A percentile compares a stretch with the other conserved stretches of the same genome.
These are phyloP conservation scores for Euphrasia arctica DNA, from an alignment of 305 asterid species.

Conservation along the genomic window DNA sequence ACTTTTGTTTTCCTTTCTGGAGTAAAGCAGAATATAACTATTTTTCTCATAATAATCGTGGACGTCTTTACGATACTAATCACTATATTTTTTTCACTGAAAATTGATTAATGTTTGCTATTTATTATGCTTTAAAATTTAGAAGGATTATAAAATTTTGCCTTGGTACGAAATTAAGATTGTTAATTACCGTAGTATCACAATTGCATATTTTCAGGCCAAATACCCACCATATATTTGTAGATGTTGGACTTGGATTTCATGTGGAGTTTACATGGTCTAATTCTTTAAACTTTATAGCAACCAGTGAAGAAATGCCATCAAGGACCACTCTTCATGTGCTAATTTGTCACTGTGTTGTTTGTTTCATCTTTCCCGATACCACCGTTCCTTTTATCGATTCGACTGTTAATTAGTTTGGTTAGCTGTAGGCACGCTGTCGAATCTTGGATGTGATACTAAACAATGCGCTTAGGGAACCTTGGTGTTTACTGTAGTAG, in stretches of 20 bases:
- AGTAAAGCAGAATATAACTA: no score
- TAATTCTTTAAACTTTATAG: slow-evolving; percentile 67
- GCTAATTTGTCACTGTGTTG: no score
- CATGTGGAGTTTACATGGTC: slow-evolving; percentile 91
- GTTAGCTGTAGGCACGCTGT: no score
- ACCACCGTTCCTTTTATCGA: no score
- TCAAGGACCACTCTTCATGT: no score
- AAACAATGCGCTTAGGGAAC: no score
- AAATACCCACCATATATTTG: slow-evolving; percentile 69
- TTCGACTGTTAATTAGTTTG: no score
- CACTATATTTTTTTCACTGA: background rate
- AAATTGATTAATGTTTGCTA: slow-evolving; percentile 7
- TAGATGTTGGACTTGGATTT: slow-evolving; percentile 90
- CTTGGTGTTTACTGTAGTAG: no score
- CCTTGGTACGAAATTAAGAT: background rate
- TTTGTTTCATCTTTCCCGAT: no score
- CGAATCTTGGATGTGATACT: no score
- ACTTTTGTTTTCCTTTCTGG: no score
- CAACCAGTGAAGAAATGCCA: slow-evolving; percentile 51
- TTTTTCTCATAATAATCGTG: background rate
- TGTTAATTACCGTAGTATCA: slow-evolving; percentile 2
- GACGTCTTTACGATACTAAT: background rate
- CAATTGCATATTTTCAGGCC: slow-evolving; percentile 47
- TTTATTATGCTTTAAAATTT: background rate
- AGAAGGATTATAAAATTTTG: background rate